A percentile compares a stretch with the other conserved stretches of the same genome.
phyloP scores from a whole-genome alignment of 164 flowering plant species.

The grape (Vitis vinifera) region ASM3070453v1 NC_081819.1:15896001-15896500 shows the following conservation, averaged over 20 bases:
- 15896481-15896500: too few relatives aligned
- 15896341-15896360: constrained; percentile 41
- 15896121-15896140: too few relatives aligned
- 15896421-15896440: not conserved
- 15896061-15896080: too few relatives aligned
- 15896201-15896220: constrained; percentile 57
- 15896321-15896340: constrained; percentile 34
- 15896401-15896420: constrained; percentile 32
- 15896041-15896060: too few relatives aligned
- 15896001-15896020: not conserved
- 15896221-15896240: constrained; percentile 53
- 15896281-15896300: constrained; percentile 58
- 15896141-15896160: too few relatives aligned
- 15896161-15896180: too few relatives aligned
- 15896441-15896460: not conserved
- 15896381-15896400: constrained; percentile 24
- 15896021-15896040: too few relatives aligned
- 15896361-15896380: constrained; percentile 42
- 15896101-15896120: too few relatives aligned
- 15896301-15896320: constrained; percentile 44
- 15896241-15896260: constrained; percentile 76
- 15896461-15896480: too few relatives aligned
- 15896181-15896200: constrained; percentile 30
- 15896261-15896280: constrained; percentile 63
- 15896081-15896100: too few relatives aligned